Evolutionary conservation across 2,329 filamentous ascomycete genomes (phyloP).

Genomic region (Aschersonia sp.): DNA sequence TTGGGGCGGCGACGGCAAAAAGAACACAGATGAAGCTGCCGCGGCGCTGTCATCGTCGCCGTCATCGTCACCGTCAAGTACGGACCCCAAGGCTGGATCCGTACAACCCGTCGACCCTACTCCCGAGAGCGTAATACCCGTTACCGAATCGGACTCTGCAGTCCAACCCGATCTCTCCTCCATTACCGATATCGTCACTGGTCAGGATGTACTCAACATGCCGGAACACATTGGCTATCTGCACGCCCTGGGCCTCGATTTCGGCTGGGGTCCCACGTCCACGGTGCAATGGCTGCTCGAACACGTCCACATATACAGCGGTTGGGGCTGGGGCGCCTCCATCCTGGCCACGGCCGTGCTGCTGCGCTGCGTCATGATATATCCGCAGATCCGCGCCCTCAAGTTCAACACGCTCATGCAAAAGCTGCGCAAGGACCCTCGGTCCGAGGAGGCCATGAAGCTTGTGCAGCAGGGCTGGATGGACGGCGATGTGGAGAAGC

Average conservation of each 20-base stretch:
- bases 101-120: conserved; percentile 3
- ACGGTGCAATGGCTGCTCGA: conserved; percentile 66
- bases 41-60: too few species aligned
- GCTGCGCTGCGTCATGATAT: conserved; percentile 51
- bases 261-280: conserved; percentile 65
- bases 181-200: conserved; percentile 20
- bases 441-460: conserved; percentile 32
- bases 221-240: conserved; percentile 73
- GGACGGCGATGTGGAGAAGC: conserved; percentile 28
- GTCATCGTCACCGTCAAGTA: background rate
- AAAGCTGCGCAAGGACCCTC: conserved; percentile 37
- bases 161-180: conserved; percentile 19
- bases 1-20: conserved; percentile 10
- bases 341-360: conserved; percentile 51
- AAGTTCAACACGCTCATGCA: conserved; percentile 39
- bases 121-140: conserved; percentile 4
- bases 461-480: conserved; percentile 31
- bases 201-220: conserved; percentile 38
- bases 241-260: conserved; percentile 70
- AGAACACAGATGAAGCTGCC: conserved; percentile 7
- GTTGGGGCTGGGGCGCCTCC: conserved; percentile 70
- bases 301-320: conserved; percentile 62
- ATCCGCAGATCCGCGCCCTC: conserved; percentile 32
- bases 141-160: conserved; percentile 7
- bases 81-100: conserved; percentile 5